phyloP scores from a whole-genome alignment of 1,284 basidiomycete species.

The Irpex rosettiformis region DNA sequence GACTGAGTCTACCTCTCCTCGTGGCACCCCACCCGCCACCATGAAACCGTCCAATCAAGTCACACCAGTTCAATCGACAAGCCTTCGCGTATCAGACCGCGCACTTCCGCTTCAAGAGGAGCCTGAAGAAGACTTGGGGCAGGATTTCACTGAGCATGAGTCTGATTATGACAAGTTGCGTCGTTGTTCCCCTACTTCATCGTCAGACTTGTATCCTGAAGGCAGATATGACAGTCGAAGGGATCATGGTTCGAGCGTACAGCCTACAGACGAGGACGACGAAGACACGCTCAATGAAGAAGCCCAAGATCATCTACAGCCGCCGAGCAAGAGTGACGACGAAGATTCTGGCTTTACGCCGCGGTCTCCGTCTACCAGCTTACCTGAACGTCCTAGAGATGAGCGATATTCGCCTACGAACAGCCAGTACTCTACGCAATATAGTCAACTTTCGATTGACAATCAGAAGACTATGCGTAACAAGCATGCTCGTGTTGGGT shows the following conservation, averaged over 20 bases:
- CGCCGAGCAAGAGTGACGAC: conserved; percentile 25
- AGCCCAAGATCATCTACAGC: conserved; percentile 29
- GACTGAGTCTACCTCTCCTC: conserved; percentile 26
- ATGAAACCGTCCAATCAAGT: conserved; percentile 48
- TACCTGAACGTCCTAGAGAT: conserved; percentile 44
- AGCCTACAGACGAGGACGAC: conserved; percentile 36
- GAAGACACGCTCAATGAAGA: conserved; percentile 47
- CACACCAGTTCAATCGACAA: conserved; percentile 51
- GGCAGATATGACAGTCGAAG: conserved; percentile 34
- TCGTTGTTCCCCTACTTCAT: conserved; percentile 47
- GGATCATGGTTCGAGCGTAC: conserved; percentile 12
- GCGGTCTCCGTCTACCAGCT: conserved; percentile 58
- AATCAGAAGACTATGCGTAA: conserved; percentile 30
- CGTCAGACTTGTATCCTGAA: conserved; percentile 53
- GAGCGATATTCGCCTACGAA: conserved; percentile 20
- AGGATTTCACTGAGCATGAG: conserved; percentile 28
- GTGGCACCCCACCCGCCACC: conserved; percentile 40
- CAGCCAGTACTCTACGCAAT: conserved; percentile 20
- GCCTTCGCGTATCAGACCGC: conserved; percentile 62
- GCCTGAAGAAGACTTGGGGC: conserved; percentile 57
- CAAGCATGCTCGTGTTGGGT: conserved; percentile 40
- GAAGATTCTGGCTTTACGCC: conserved; percentile 57
- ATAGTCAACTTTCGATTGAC: conserved; percentile 20
- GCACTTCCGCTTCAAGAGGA: conserved; percentile 78
- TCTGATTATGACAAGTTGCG: conserved; percentile 32